Evolutionary conservation across 2,329 filamentous ascomycete species (phyloP).

Genomic region (Salinomyces thailandicus): DNA sequence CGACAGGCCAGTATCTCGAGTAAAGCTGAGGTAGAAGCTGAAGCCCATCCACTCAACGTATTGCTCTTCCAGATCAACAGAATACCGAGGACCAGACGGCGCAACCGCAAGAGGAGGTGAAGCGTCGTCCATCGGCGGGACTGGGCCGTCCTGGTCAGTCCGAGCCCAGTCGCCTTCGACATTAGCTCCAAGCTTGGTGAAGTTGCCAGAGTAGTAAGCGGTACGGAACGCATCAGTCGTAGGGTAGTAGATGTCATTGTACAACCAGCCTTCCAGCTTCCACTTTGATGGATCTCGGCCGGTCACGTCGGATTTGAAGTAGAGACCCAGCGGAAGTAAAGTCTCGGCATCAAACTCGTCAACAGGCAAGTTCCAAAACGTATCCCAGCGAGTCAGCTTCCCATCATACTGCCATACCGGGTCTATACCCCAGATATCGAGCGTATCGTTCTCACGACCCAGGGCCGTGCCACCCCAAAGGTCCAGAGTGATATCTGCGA

Average conservation of each 20-base stretch:
- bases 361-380: conserved; percentile 32
- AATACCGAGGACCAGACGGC: conserved; percentile 33
- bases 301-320: conserved; percentile 37
- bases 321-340: conserved; percentile 37
- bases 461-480: conserved; percentile 33
- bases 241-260: conserved; percentile 44
- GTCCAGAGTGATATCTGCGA: conserved; percentile 31
- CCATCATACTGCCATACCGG: conserved; percentile 19
- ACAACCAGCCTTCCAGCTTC: conserved; percentile 44
- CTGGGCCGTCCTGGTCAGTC: conserved; percentile 32
- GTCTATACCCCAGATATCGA: conserved; percentile 32
- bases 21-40: conserved; percentile 43
- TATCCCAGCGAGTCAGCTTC: not conserved
- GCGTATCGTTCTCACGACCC: conserved; percentile 34
- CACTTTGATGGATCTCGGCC: conserved; percentile 43
- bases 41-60: conserved; percentile 45
- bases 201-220: conserved; percentile 34
- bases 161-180: conserved; percentile 40
- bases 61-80: conserved; percentile 33
- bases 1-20: conserved; percentile 38
- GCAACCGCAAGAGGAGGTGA: conserved; percentile 43
- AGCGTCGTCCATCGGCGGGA: conserved; percentile 40
- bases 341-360: conserved; percentile 34
- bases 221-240: conserved; percentile 39
- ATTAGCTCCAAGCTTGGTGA: conserved; percentile 39